Evolutionary conservation across 2,329 filamentous ascomycete species (phyloP).

Genomic region (Aspergillus brunneoviolaceus): DNA sequence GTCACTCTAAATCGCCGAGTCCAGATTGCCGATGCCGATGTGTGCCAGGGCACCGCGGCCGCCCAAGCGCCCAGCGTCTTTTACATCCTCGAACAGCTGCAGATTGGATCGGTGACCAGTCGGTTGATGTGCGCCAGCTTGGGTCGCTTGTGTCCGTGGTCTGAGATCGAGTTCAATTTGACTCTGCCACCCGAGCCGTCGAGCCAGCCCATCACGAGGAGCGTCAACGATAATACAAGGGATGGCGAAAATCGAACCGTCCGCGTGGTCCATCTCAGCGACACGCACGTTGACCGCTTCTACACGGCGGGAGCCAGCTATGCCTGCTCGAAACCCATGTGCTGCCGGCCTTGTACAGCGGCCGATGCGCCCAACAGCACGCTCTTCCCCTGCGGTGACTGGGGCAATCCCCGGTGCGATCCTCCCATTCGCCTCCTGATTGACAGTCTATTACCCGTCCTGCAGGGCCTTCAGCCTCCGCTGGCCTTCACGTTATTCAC

Average conservation of each 20-base stretch:
- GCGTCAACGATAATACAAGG: background rate
- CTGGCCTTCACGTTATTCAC: slow-evolving; percentile 58
- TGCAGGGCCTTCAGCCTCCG: slow-evolving; percentile 43
- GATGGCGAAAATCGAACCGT: slow-evolving; percentile 30
- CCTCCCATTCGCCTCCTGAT: slow-evolving; percentile 51
- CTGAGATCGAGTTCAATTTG: slow-evolving; percentile 46
- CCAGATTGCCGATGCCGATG: slow-evolving; percentile 54
- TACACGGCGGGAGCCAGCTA: slow-evolving; percentile 56
- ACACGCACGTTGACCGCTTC: slow-evolving; percentile 59
- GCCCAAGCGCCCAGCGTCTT: slow-evolving; percentile 57
- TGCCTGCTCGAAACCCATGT: slow-evolving; percentile 60
- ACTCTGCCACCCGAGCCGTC: slow-evolving; percentile 45
- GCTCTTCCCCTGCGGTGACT: slow-evolving; percentile 51
- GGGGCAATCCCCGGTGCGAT: slow-evolving; percentile 57
- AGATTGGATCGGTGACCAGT: slow-evolving; percentile 51
- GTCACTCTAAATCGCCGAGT: background rate
- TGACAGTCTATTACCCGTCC: slow-evolving; percentile 51
- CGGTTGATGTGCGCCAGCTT: slow-evolving; percentile 54
- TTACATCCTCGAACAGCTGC: slow-evolving; percentile 49
- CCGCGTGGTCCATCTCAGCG: slow-evolving; percentile 60
- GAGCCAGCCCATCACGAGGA: slow-evolving; percentile 22
- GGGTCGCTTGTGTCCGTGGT: slow-evolving; percentile 55
- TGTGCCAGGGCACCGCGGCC: slow-evolving; percentile 54
- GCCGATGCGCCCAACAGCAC: slow-evolving; percentile 51
- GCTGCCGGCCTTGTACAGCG: slow-evolving; percentile 55